Percentiles rank a stretch among this genome's conserved stretches.
Evolutionary conservation across 305 asterid species (phyloP).

Genomic region (Salvia sclarea): DNA sequence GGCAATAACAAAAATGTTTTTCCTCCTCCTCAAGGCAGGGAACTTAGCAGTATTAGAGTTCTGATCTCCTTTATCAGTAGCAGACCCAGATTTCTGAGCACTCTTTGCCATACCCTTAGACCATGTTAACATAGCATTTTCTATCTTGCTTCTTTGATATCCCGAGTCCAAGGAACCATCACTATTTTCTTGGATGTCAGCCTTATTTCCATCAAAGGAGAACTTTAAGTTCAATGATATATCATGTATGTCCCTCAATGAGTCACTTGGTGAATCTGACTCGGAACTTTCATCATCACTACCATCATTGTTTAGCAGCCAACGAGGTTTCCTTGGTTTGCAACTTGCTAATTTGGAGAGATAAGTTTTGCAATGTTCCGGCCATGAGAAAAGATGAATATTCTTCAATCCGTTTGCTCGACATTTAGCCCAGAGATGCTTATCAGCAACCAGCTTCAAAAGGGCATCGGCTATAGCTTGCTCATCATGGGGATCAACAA

Average conservation of each 20-base stretch:
- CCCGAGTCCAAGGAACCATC: constrained; percentile 55
- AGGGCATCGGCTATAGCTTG: constrained; percentile 87
- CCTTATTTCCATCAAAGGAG: constrained; percentile 74
- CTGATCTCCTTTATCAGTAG: constrained; percentile 51
- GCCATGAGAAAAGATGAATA: constrained; percentile 91
- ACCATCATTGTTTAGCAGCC: constrained; percentile 51
- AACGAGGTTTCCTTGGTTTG: constrained; percentile 91
- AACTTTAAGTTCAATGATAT: constrained; percentile 79
- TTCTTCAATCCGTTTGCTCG: constrained; percentile 82
- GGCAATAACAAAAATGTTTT: constrained; percentile 66
- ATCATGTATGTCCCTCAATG: constrained; percentile 83
- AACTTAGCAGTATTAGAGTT: constrained; percentile 62
- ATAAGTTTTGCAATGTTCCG: constrained; percentile 86
- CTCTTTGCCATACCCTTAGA: constrained; percentile 55
- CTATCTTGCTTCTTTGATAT: constrained; percentile 64
- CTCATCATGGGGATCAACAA: constrained; percentile 86
- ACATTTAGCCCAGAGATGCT: constrained; percentile 88
- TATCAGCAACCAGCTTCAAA: constrained; percentile 84
- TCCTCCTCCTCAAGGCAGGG: constrained; percentile 84
- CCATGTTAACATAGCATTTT: constrained; percentile 65
- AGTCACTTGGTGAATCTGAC: constrained; percentile 90
- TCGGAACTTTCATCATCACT: constrained; percentile 73
- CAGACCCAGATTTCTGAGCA: constrained; percentile 48
- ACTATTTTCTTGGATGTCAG: constrained; percentile 44
- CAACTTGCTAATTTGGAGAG: constrained; percentile 76